A percentile compares a stretch with the other conserved stretches of the same genome.
Evolutionary conservation across 2,329 filamentous ascomycete species (phyloP).

Genomic region (Davidsoniella virescens): DNA sequence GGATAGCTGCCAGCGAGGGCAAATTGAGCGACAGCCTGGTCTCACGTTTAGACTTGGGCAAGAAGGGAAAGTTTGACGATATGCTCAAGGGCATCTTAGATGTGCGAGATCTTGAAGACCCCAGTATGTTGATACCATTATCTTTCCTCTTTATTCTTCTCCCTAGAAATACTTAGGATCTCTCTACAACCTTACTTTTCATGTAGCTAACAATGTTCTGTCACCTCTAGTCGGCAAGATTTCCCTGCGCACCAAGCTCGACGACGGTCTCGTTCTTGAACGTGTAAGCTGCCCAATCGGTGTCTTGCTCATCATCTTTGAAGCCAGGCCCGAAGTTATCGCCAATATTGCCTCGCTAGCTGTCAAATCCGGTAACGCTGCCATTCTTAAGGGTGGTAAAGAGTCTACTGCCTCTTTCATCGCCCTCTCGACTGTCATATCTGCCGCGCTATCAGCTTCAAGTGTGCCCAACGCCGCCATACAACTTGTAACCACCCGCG

Average conservation of each 20-base stretch:
- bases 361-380: constrained; percentile 93
- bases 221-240: constrained; percentile 54
- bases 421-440: constrained; percentile 75
- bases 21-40: constrained; percentile 67
- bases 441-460: constrained; percentile 48
- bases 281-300: constrained; percentile 89
- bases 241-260: constrained; percentile 67
- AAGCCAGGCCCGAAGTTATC: constrained; percentile 93
- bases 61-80: constrained; percentile 87
- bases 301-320: constrained; percentile 95
- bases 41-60: constrained; percentile 72
- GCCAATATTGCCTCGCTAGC: constrained; percentile 93
- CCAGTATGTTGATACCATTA: constrained; percentile 40
- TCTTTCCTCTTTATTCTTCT: not conserved
- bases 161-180: too few relatives aligned
- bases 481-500: constrained; percentile 85
- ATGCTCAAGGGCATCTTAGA: constrained; percentile 93
- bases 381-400: constrained; percentile 92
- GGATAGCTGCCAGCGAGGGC: constrained; percentile 56
- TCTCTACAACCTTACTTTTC: constrained; percentile 9
- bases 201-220: not conserved
- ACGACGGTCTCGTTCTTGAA: constrained; percentile 72
- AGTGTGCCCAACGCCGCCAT: constrained; percentile 72
- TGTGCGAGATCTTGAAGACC: constrained; percentile 70
- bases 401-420: constrained; percentile 93